Conservation (phyloP, 2,329 filamentous ascomycete species). For the Drechslera avenae region DNA sequence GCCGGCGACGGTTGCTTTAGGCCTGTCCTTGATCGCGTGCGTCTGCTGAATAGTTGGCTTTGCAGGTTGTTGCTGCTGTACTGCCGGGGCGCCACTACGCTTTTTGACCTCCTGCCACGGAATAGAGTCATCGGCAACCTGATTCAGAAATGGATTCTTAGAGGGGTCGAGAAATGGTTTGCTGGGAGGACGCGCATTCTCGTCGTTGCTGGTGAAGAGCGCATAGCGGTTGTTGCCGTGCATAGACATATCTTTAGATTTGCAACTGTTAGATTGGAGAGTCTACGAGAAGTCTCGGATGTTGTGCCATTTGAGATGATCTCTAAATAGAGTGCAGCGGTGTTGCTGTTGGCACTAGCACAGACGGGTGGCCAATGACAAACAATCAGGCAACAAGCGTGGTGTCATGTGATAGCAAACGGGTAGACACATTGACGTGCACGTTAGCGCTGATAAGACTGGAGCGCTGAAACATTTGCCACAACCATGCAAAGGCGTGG, state of each 20-base stretch:
- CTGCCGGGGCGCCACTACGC: conserved; percentile 9
- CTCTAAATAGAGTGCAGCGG: neutral
- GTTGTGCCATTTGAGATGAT: neutral
- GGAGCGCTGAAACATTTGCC: neutral
- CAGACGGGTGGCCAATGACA: neutral
- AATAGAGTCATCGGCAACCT: conserved; percentile 26
- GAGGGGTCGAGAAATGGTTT: conserved; percentile 7
- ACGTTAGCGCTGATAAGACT: neutral
- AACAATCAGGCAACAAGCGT: conserved; percentile 13
- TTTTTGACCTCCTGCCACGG: conserved; percentile 39
- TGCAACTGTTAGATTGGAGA: neutral
- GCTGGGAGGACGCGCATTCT: conserved; percentile 4
- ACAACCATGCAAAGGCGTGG: too few species aligned
- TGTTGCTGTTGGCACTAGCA: conserved; percentile 1
- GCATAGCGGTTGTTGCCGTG: conserved; percentile 32
- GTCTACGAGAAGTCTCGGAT: neutral
- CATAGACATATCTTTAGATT: conserved; percentile 21
- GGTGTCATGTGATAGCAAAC: conserved; percentile 7
- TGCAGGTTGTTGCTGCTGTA: neutral
- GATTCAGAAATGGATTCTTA: conserved; percentile 30
- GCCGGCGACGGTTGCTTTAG: too few species aligned
- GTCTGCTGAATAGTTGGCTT: neutral
- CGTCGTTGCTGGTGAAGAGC: conserved; percentile 24
- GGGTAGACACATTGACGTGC: conserved; percentile 1
- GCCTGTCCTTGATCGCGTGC: too few species aligned